Percentiles rank a stretch among this genome's conserved stretches.
phyloP scores from a whole-genome alignment of 306 rosid species.

The Glycyrrhiza uralensis region DNA sequence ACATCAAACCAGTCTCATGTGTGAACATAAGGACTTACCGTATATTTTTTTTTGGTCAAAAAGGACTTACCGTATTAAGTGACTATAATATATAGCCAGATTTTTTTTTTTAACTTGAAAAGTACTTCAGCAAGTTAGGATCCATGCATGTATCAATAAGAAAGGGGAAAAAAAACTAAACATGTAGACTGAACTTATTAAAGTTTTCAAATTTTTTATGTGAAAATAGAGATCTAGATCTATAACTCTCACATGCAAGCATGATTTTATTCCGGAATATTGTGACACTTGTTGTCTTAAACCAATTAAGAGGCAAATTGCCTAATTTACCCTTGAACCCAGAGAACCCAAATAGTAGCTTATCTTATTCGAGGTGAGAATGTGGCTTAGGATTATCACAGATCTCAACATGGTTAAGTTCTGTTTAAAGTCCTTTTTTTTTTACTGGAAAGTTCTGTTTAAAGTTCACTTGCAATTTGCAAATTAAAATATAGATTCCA shows the following conservation, averaged over 20 bases:
- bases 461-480: not conserved
- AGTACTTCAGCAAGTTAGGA: no score
- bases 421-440: not conserved
- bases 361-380: not conserved
- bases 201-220: not conserved
- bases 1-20: no score
- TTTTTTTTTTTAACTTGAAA: no score
- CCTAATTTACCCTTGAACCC: conserved; percentile 3
- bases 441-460: not conserved
- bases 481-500: not conserved
- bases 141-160: no score
- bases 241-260: conserved; percentile 12
- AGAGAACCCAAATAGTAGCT: conserved; percentile 4
- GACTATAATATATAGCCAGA: no score
- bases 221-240: conserved; percentile 19
- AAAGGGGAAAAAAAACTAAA: not conserved
- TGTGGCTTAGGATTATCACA: not conserved
- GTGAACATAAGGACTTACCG: no score
- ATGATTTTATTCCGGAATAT: conserved; percentile 3
- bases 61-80: no score
- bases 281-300: not conserved
- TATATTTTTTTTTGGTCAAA: no score
- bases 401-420: not conserved
- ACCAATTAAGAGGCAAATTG: not conserved
- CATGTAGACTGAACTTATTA: not conserved